These are phyloP conservation scores for Cladorrhinum samala DNA, from an alignment of 495 filamentous ascomycete genomes.

Conservation along the genomic window DNA sequence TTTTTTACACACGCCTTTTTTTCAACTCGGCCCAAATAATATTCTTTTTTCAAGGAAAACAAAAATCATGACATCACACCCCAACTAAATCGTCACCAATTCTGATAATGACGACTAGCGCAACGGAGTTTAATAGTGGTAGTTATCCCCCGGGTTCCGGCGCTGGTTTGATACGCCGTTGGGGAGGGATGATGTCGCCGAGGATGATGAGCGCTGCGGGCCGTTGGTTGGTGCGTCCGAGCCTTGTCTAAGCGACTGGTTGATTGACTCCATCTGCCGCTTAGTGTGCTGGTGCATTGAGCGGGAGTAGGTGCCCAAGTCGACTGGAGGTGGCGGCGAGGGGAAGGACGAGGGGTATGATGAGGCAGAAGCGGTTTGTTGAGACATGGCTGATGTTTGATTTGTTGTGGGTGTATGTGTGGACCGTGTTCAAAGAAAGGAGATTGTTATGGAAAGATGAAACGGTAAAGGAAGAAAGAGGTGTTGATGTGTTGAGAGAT, in stretches of 20 bases:
- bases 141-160: conserved; percentile 12
- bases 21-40: too few relatives aligned
- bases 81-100: too few relatives aligned
- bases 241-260: conserved; percentile 11
- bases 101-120: too few relatives aligned
- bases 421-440: too few relatives aligned
- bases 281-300: conserved; percentile 48
- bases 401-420: neutral
- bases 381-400: conserved; percentile 30
- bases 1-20: too few relatives aligned
- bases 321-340: conserved; percentile 36
- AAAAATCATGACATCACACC: too few relatives aligned
- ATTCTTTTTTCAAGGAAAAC: too few relatives aligned
- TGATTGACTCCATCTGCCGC: conserved; percentile 44
- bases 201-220: conserved; percentile 2
- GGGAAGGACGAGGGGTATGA: conserved; percentile 22
- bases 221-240: too few relatives aligned
- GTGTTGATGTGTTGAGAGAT: neutral
- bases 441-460: too few relatives aligned
- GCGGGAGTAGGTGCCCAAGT: conserved; percentile 39
- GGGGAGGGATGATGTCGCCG: conserved; percentile 20
- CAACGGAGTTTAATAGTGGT: conserved; percentile 17
- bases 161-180: conserved; percentile 25
- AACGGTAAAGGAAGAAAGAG: neutral
- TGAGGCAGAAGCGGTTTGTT: conserved; percentile 15